phyloP scores from a whole-genome alignment of 495 filamentous ascomycete species.

The Penicillium canescens region DNA sequence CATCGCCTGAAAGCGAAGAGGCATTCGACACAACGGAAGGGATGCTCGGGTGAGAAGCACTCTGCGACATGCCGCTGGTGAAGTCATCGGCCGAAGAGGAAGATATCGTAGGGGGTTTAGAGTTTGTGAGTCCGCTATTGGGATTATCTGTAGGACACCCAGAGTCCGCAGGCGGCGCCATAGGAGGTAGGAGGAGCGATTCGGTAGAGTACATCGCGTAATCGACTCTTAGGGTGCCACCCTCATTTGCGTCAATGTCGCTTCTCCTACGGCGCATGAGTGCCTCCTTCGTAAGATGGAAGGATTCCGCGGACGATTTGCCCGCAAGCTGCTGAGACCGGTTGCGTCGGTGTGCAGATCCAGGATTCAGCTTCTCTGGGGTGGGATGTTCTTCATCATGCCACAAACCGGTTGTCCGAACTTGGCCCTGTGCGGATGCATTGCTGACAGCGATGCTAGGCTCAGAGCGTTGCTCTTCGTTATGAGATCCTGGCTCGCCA shows the following conservation, averaged over 20 bases:
- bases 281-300: conserved; percentile 44
- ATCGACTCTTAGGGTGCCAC: conserved; percentile 25
- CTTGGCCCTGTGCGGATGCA: conserved; percentile 61
- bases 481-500: conserved; percentile 56
- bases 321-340: conserved; percentile 38
- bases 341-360: conserved; percentile 34
- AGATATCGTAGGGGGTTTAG: conserved; percentile 54
- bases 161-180: conserved; percentile 50
- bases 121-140: conserved; percentile 48
- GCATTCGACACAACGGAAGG: conserved; percentile 77
- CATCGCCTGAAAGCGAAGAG: conserved; percentile 70
- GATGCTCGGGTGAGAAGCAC: conserved; percentile 72
- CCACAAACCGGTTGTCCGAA: conserved; percentile 51
- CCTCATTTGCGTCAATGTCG: conserved; percentile 32
- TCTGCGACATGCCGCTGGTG: conserved; percentile 59
- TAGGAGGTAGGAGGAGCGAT: conserved; percentile 18
- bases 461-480: conserved; percentile 62
- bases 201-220: conserved; percentile 29
- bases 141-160: conserved; percentile 47
- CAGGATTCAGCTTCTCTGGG: conserved; percentile 14
- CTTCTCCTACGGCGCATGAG: conserved; percentile 36
- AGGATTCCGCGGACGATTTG: conserved; percentile 44
- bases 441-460: conserved; percentile 63
- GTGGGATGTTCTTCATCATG: conserved; percentile 28
- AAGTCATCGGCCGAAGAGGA: conserved; percentile 53